Evolutionary conservation across 2,329 filamentous ascomycete genomes (phyloP), one percentile per base, ranked within the genome.

Genomic region (Coniella vitis): DNA sequence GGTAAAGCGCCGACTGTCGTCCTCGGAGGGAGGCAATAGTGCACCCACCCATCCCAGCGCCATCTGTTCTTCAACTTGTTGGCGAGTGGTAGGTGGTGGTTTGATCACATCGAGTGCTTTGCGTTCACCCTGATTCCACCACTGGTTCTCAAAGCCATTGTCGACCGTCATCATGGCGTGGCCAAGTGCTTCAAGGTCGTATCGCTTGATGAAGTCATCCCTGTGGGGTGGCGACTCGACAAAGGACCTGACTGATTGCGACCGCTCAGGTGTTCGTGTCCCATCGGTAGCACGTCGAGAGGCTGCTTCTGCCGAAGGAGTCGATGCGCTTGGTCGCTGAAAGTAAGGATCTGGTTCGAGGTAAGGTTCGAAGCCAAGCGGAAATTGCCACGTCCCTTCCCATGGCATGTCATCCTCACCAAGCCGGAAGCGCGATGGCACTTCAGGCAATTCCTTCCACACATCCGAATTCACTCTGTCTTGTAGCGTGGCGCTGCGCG

Each of bases 111-210:
- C 47, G 43, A 56, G 52, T 19, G 55, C 60, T 1, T 60, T 53
- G 42, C 64, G 61, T 38, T 47, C 45, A 20, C 45, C 75, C 53
- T 73, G 72, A 55, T 77, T 71, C 75, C 75, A 78, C 74, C 75
- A 78, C 59, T 78, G 74, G 53, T 73, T 71, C 62, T 79, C 75
- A 54, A 79, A 78, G 2, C 75, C 75, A 55, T 78, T 79, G 56
- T 79, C 75, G 3, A 79, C 71, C 2, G 75, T 78, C 64, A 78
- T 70, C 68, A 79, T 70, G 34, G 75, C 75, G 4, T 69, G 68
- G 9, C 73, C 75, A 4, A 79, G 63, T 0, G 71, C 67, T 47
- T 72, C 72, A 3, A 78, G 68, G 38, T 77, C 71, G 14, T 58
- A 56, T 8, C 57, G 63, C 13, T 61, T 56, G 29, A 63, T 61